Evolutionary conservation across 2,329 filamentous ascomycete species (phyloP).

Genomic region (Pseudopyricularia javanii): DNA sequence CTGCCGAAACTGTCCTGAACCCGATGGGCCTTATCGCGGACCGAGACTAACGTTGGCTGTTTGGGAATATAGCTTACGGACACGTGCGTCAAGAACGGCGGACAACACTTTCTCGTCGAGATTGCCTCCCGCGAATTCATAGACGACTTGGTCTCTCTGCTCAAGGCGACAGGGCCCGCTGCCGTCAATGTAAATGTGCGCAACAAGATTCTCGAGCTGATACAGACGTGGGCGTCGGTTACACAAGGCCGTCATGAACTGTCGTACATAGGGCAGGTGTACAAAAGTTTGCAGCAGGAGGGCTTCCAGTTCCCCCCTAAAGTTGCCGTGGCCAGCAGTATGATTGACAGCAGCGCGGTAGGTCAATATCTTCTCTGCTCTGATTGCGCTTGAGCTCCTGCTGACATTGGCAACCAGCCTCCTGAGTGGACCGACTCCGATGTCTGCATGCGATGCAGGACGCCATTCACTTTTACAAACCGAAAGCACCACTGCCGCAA

Average conservation of each 20-base stretch:
- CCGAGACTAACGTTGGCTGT: not conserved
- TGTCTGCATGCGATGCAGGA: constrained; percentile 96
- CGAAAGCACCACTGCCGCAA: constrained; percentile 97
- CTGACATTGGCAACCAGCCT: constrained; percentile 39
- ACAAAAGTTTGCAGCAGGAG: constrained; percentile 68
- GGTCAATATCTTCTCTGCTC: constrained; percentile 20
- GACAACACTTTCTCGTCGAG: constrained; percentile 85
- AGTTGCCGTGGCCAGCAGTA: constrained; percentile 80
- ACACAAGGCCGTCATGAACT: constrained; percentile 76
- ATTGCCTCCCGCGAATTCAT: constrained; percentile 96
- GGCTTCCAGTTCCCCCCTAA: constrained; percentile 84
- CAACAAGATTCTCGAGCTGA: constrained; percentile 80
- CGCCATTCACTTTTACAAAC: constrained; percentile 93
- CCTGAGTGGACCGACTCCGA: constrained; percentile 97
- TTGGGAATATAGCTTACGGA: constrained; percentile 59
- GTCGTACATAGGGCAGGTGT: constrained; percentile 79
- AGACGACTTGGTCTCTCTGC: constrained; percentile 85
- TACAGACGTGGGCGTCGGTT: constrained; percentile 86
- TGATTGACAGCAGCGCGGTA: constrained; percentile 94
- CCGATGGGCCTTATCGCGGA: not conserved
- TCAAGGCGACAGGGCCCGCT: constrained; percentile 64
- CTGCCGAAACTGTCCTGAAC: not conserved
- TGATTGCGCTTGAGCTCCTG: not conserved
- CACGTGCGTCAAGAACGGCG: constrained; percentile 97
- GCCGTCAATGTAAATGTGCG: constrained; percentile 78